phyloP scores from a whole-genome alignment of 1,284 basidiomycete genomes.

The Acaromyces ingoldii region DNA sequence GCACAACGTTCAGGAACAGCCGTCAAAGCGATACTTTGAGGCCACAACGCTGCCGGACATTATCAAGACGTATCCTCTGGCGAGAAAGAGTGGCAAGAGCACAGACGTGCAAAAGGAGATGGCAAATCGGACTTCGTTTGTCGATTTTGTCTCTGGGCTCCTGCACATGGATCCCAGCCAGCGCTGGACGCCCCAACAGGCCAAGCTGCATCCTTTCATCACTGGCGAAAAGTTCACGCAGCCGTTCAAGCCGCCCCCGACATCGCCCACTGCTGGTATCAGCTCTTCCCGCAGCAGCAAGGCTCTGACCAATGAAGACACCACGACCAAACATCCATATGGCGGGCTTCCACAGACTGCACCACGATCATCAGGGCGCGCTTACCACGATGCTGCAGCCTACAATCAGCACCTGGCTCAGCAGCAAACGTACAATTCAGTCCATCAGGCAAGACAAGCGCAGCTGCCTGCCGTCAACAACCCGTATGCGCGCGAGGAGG shows the following conservation, averaged over 20 bases:
- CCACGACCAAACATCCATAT: constrained; percentile 73
- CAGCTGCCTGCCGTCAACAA: constrained; percentile 44
- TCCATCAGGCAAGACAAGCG: constrained; percentile 48
- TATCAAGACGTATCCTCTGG: constrained; percentile 88
- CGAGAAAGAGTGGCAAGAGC: constrained; percentile 68
- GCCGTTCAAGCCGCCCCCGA: constrained; percentile 49
- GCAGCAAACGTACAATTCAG: constrained; percentile 83
- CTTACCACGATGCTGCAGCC: constrained; percentile 83
- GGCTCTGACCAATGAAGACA: constrained; percentile 13
- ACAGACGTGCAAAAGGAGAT: constrained; percentile 92
- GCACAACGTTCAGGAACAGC: constrained; percentile 90
- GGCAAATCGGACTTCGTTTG: constrained; percentile 86
- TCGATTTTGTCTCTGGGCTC: constrained; percentile 93
- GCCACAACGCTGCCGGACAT: constrained; percentile 89
- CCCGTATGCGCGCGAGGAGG: constrained; percentile 35
- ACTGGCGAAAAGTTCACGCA: constrained; percentile 80
- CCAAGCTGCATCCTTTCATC: constrained; percentile 91
- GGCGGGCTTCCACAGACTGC: constrained; percentile 75
- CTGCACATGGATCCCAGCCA: constrained; percentile 90
- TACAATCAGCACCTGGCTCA: constrained; percentile 92
- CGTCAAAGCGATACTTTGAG: constrained; percentile 98
- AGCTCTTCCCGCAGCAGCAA: not conserved
- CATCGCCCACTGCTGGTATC: not conserved
- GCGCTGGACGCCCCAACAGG: constrained; percentile 96
- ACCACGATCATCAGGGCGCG: constrained; percentile 62